These are phyloP conservation scores for Trichophyton equinum DNA, from an alignment of 2,329 filamentous ascomycete species.

Conservation along the genomic window DNA sequence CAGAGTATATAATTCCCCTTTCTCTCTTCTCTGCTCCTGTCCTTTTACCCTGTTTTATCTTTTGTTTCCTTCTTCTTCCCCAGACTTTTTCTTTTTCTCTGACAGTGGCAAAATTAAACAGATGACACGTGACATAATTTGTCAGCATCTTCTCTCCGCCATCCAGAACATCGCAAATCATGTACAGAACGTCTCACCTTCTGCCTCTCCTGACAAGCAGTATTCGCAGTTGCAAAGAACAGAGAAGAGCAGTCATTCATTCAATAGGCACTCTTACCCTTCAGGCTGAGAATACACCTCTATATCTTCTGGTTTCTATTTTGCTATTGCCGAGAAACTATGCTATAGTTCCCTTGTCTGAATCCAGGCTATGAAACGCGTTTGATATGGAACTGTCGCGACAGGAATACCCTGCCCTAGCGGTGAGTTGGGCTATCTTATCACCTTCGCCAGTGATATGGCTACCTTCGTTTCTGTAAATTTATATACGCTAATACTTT, in stretches of 20 bases:
- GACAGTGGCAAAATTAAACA: neutral
- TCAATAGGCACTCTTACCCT: neutral
- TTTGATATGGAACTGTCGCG: conserved; percentile 60
- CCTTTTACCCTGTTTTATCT: neutral
- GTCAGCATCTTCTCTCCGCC: neutral
- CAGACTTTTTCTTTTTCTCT: neutral
- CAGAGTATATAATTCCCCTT: neutral
- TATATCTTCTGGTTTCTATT: neutral
- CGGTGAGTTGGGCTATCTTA: conserved; percentile 51
- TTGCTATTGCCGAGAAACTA: neutral
- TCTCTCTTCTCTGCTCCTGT: neutral
- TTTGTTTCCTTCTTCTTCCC: neutral
- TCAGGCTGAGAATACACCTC: neutral
- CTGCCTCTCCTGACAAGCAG: neutral
- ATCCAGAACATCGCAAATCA: neutral
- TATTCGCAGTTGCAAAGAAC: neutral
- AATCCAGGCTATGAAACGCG: neutral
- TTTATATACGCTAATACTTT: neutral
- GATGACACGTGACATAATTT: neutral
- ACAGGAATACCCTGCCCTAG: conserved; percentile 84
- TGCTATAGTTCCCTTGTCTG: neutral
- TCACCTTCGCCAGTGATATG: neutral
- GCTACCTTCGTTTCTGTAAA: neutral
- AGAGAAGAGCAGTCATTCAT: conserved; percentile 5
- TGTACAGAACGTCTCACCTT: neutral